These are phyloP conservation scores for Hippophae gyantsensis DNA, from an alignment of 306 rosid genomes.

Conservation along the genomic window DNA sequence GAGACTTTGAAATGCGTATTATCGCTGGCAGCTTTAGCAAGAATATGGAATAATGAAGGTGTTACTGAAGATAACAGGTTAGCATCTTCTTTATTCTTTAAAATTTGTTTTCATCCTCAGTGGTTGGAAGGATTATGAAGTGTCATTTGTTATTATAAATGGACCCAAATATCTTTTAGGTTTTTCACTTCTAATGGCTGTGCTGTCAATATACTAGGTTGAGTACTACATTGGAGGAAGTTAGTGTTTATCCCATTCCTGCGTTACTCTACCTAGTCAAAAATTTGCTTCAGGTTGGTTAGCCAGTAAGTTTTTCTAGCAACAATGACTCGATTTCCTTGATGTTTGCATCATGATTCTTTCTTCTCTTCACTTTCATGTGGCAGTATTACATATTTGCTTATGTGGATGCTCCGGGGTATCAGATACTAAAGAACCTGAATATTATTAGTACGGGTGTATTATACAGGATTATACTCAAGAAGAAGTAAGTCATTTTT, in stretches of 20 bases:
- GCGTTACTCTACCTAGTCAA: constrained; percentile 85
- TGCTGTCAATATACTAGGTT: constrained; percentile 43
- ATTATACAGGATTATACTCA: constrained; percentile 83
- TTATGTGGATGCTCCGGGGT: constrained; percentile 93
- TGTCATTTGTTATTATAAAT: background rate
- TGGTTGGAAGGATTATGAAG: background rate
- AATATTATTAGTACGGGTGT: constrained; percentile 90
- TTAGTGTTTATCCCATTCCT: constrained; percentile 84
- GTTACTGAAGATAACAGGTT: constrained; percentile 88
- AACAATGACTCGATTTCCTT: constrained; percentile 4
- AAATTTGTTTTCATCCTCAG: background rate
- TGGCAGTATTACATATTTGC: constrained; percentile 94
- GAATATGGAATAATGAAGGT: constrained; percentile 68
- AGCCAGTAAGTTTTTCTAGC: constrained; percentile 1
- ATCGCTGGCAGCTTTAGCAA: constrained; percentile 56
- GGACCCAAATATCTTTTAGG: no score
- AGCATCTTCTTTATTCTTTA: background rate
- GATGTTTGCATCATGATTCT: constrained; percentile 19
- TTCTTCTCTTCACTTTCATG: constrained; percentile 20
- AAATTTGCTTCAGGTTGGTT: constrained; percentile 87
- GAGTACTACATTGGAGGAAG: constrained; percentile 76
- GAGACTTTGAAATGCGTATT: constrained; percentile 85
- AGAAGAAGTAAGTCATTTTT: constrained; percentile 44
- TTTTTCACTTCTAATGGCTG: background rate
- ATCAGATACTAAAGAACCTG: constrained; percentile 84